Conservation (phyloP, 2,329 filamentous ascomycete species). For the Sordariomycetes sp. region DNA sequence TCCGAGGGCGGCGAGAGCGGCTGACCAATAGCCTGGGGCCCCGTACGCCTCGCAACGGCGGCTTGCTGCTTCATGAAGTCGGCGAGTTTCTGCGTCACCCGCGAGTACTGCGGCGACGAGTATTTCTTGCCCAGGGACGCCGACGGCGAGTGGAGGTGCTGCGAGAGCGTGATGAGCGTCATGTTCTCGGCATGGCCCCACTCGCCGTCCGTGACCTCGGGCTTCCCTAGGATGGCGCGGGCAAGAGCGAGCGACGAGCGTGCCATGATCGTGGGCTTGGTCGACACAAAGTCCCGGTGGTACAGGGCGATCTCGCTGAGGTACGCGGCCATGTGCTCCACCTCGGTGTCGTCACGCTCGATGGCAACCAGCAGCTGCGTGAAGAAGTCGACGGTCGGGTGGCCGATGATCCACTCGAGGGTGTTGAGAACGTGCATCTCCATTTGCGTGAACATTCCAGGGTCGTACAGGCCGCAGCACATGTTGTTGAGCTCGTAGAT, state of each 20-base stretch:
- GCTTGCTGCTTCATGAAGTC: slow-evolving; percentile 48
- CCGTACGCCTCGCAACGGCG: slow-evolving; percentile 33
- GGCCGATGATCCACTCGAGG: slow-evolving; percentile 88
- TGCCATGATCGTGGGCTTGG: slow-evolving; percentile 81
- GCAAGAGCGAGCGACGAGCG: slow-evolving; percentile 76
- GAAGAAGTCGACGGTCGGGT: slow-evolving; percentile 92
- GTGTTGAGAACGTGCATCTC: slow-evolving; percentile 99
- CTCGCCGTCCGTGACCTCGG: slow-evolving; percentile 61
- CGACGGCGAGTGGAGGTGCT: slow-evolving; percentile 45
- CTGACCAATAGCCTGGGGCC: slow-evolving; percentile 16
- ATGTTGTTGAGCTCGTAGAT: slow-evolving; percentile 96
- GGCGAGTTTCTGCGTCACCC: slow-evolving; percentile 39
- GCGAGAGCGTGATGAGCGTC: slow-evolving; percentile 46
- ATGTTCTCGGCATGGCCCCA: slow-evolving; percentile 64
- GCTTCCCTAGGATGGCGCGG: slow-evolving; percentile 70
- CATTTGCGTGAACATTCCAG: slow-evolving; percentile 99
- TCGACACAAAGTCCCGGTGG: slow-evolving; percentile 93
- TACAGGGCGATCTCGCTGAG: slow-evolving; percentile 92
- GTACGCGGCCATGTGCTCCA: slow-evolving; percentile 90
- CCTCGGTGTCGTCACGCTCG: slow-evolving; percentile 65
- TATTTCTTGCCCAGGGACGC: slow-evolving; percentile 47
- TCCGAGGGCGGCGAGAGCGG: slow-evolving; percentile 51
- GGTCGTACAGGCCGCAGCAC: slow-evolving; percentile 97
- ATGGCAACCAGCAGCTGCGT: slow-evolving; percentile 77
- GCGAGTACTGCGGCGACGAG: slow-evolving; percentile 36